Evolutionary conservation across 306 rosid genomes (phyloP).

Genomic region (Gastrolobium bilobum): DNA sequence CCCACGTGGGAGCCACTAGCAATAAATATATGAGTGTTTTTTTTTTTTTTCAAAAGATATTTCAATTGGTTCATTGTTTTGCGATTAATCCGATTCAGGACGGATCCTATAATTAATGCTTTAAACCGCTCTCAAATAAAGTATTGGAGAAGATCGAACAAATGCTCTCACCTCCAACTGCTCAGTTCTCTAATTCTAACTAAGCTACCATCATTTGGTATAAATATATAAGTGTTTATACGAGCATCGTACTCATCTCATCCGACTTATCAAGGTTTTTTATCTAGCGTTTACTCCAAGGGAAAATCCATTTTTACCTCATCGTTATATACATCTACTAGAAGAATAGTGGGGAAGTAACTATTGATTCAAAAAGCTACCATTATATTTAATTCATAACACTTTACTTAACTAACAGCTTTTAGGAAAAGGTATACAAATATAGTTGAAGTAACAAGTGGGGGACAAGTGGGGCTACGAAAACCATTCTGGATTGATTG

Average conservation of each 20-base stretch:
- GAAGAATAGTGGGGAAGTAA: neutral
- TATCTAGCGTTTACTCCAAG: neutral
- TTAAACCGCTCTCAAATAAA: too few species aligned
- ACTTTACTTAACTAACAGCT: neutral
- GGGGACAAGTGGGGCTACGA: slow-evolving; percentile 67
- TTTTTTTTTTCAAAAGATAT: too few species aligned
- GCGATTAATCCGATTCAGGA: too few species aligned
- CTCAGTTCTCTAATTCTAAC: too few species aligned
- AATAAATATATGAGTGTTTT: neutral
- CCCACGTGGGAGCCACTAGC: neutral
- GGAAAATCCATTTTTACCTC: neutral
- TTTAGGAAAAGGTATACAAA: slow-evolving; percentile 8
- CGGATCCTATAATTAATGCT: too few species aligned
- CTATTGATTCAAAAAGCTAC: neutral
- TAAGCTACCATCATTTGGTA: too few species aligned
- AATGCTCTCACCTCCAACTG: too few species aligned
- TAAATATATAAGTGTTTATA: too few species aligned
- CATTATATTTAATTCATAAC: neutral
- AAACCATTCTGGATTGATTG: slow-evolving; percentile 45
- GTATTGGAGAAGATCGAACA: too few species aligned
- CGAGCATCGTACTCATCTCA: neutral
- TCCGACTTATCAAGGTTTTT: neutral
- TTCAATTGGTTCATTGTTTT: too few species aligned
- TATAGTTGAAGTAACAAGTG: slow-evolving; percentile 49
- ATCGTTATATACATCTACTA: neutral